Conservation (phyloP, 164 flowering plant species). For the Tetrastigma voinierianum region DNA sequence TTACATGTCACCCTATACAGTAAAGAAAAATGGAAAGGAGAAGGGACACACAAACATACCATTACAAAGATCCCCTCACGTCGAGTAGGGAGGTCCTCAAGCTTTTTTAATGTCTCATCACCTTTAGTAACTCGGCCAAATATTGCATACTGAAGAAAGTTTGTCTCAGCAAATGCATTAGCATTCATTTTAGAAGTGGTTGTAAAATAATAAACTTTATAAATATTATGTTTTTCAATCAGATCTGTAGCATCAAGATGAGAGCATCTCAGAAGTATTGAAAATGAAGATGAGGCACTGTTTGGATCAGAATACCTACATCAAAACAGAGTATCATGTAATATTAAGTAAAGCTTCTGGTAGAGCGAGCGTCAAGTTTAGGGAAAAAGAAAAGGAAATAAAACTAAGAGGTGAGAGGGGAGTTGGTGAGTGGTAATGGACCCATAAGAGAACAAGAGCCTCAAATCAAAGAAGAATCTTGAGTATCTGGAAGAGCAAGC, state of each 20-base stretch:
- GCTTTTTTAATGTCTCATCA: constrained; percentile 82
- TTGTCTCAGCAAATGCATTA: background rate
- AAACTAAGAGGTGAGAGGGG: background rate
- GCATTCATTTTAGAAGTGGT: background rate
- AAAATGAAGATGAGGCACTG: constrained; percentile 86
- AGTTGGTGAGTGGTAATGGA: too few species aligned
- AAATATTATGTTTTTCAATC: too few species aligned
- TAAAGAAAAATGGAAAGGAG: background rate
- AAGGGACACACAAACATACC: constrained; percentile 39
- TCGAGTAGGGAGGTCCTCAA: constrained; percentile 89
- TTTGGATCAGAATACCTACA: constrained; percentile 74
- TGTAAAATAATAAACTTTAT: constrained; percentile 1
- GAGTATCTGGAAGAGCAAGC: too few species aligned
- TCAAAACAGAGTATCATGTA: constrained; percentile 10
- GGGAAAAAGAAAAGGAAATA: background rate
- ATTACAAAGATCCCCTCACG: constrained; percentile 92
- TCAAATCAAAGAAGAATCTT: too few species aligned
- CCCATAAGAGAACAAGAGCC: too few species aligned
- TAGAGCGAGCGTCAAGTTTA: background rate
- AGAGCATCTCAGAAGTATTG: constrained; percentile 97
- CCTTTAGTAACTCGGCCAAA: constrained; percentile 95
- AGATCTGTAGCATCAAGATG: constrained; percentile 97
- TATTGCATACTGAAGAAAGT: constrained; percentile 74
- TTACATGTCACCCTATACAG: background rate
- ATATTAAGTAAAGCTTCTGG: background rate